Conservation (phyloP, 257 asterid species). For the Capsicum chinense region DNA sequence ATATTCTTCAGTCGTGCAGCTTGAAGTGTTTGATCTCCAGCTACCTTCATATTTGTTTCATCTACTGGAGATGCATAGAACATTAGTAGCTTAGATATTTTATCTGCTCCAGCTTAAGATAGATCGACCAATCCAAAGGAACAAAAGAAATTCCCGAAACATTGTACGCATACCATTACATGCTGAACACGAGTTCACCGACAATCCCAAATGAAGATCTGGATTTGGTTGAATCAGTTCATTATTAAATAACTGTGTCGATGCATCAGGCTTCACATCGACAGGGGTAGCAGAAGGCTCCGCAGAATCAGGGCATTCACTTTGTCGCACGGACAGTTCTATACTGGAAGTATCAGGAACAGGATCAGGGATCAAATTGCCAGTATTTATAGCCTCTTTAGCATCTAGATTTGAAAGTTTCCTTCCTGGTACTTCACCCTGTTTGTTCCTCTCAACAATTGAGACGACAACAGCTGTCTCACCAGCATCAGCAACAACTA, state of each 20-base stretch:
- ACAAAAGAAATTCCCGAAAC: slow-evolving; percentile 32
- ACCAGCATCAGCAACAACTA: slow-evolving; percentile 86
- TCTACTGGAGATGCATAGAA: slow-evolving; percentile 38
- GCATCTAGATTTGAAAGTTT: slow-evolving; percentile 36
- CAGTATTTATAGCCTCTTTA: slow-evolving; percentile 39
- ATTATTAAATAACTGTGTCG: slow-evolving; percentile 30
- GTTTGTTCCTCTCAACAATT: slow-evolving; percentile 56
- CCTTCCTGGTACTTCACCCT: slow-evolving; percentile 49
- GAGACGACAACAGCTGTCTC: slow-evolving; percentile 88
- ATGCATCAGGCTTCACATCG: slow-evolving; percentile 43
- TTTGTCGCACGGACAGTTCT: slow-evolving; percentile 47
- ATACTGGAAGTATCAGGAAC: slow-evolving; percentile 39
- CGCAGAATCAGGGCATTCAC: slow-evolving; percentile 37
- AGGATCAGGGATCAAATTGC: slow-evolving; percentile 40
- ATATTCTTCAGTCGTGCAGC: slow-evolving; percentile 41
- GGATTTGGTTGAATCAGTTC: slow-evolving; percentile 49
- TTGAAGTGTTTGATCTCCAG: slow-evolving; percentile 49
- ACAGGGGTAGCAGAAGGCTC: slow-evolving; percentile 36
- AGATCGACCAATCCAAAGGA: slow-evolving; percentile 32
- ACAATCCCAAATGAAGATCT: slow-evolving; percentile 50
- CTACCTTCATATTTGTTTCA: slow-evolving; percentile 37
- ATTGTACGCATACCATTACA: slow-evolving; percentile 49
- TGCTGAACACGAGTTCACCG: slow-evolving; percentile 43
- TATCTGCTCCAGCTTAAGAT: slow-evolving; percentile 29
- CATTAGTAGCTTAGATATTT: slow-evolving; percentile 16